Conservation (phyloP, 2,329 filamentous ascomycete genomes). For the Colletotrichum magnum region DNA sequence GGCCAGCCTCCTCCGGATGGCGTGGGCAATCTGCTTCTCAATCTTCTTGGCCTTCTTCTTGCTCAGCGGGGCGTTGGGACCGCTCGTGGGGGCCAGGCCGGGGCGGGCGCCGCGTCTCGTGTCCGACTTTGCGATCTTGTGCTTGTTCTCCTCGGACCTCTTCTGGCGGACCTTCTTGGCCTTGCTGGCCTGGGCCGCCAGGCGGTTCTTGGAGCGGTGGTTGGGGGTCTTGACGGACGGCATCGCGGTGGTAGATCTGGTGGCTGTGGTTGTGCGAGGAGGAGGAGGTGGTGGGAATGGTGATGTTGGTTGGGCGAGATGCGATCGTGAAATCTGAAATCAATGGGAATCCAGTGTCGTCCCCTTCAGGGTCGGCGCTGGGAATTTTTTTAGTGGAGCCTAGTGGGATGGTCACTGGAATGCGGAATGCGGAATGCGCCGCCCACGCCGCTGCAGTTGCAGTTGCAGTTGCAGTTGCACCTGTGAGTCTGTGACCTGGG, state of each 20-base stretch:
- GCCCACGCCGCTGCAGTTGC: no score
- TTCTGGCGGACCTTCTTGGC: conserved; percentile 61
- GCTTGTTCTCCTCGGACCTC: conserved; percentile 53
- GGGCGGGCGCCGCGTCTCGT: conserved; percentile 64
- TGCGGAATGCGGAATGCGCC: no score
- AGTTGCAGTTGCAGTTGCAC: background rate
- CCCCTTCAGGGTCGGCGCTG: background rate
- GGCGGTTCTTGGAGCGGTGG: conserved; percentile 67
- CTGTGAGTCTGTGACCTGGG: no score
- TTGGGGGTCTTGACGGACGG: conserved; percentile 72
- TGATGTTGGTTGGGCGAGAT: background rate
- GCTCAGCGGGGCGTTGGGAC: conserved; percentile 65
- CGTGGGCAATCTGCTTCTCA: conserved; percentile 67
- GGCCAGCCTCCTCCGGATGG: conserved; percentile 66
- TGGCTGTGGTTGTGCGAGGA: conserved; percentile 16
- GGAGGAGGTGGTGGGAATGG: conserved; percentile 26
- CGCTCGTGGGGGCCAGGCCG: conserved; percentile 69
- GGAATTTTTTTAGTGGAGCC: conserved; percentile 37
- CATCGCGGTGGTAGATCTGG: conserved; percentile 53
- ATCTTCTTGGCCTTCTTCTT: conserved; percentile 70
- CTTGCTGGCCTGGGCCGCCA: conserved; percentile 61
- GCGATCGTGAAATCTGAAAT: conserved; percentile 1
- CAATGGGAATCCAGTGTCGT: conserved; percentile 2
- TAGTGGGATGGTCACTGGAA: conserved; percentile 21
- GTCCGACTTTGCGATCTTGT: conserved; percentile 59